phyloP scores from a whole-genome alignment of 179 eudicot genomes.

The Beta lomatogona region DNA sequence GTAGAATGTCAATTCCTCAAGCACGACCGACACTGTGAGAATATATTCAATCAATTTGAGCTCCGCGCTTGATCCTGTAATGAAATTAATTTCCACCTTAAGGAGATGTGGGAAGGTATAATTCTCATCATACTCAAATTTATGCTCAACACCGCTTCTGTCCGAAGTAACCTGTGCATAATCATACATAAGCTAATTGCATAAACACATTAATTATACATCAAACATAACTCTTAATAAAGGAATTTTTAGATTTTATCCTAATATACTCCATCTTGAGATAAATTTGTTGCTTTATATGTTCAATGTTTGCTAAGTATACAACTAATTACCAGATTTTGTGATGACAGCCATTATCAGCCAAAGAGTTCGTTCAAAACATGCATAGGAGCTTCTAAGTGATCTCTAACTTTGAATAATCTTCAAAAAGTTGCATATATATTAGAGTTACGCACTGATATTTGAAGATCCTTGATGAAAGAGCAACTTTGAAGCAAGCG shows the following conservation, averaged over 20 bases:
- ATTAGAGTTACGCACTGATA: background rate
- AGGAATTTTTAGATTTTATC: no score
- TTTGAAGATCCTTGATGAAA: constrained; percentile 3
- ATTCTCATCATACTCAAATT: background rate
- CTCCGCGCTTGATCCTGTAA: constrained; percentile 3
- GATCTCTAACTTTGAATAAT: no score
- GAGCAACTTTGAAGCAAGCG: background rate
- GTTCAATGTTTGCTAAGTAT: no score
- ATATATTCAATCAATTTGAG: constrained; percentile 7
- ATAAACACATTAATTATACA: no score
- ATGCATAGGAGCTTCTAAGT: no score
- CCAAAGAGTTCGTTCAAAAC: no score
- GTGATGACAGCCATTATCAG: no score
- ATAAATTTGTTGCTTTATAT: no score
- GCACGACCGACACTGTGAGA: background rate
- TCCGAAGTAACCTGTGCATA: background rate
- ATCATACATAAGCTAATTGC: background rate
- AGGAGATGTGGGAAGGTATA: background rate
- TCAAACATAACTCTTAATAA: no score
- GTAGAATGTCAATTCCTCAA: background rate
- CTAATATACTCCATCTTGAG: no score
- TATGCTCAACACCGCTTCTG: background rate
- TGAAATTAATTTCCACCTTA: background rate
- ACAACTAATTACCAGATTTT: no score
- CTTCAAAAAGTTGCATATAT: background rate